Conservation (phyloP, 2,329 filamentous ascomycete species). For the Fusarium proliferatum region DNA sequence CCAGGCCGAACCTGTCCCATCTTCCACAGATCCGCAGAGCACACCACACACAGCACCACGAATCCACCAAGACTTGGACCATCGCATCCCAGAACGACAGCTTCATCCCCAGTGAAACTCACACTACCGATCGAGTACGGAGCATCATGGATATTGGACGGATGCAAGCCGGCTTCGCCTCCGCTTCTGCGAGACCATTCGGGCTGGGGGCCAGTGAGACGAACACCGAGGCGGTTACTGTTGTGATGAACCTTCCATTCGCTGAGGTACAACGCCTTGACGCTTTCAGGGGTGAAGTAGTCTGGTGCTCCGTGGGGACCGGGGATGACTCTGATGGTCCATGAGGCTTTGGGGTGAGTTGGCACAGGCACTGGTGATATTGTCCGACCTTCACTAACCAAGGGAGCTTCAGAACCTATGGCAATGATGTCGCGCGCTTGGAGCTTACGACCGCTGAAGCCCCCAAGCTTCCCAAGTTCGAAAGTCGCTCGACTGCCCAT, state of each 20-base stretch:
- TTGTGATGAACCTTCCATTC: slow-evolving; percentile 56
- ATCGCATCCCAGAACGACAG: slow-evolving; percentile 53
- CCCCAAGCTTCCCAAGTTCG: slow-evolving; percentile 49
- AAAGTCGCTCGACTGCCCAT: slow-evolving; percentile 50
- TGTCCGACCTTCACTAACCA: accelerated
- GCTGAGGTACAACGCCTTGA: slow-evolving; percentile 47
- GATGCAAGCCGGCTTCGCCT: slow-evolving; percentile 54
- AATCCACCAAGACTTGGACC: slow-evolving; percentile 57
- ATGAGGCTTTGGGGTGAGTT: slow-evolving; percentile 40
- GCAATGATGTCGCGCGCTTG: slow-evolving; percentile 46
- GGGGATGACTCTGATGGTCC: slow-evolving; percentile 51
- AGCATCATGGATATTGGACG: slow-evolving; percentile 56
- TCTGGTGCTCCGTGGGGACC: slow-evolving; percentile 55
- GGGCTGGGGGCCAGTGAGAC: slow-evolving; percentile 52
- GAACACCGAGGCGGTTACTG: slow-evolving; percentile 54
- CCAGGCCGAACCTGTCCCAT: slow-evolving; percentile 55
- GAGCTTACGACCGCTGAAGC: slow-evolving; percentile 49
- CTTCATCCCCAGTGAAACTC: slow-evolving; percentile 57
- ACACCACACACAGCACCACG: slow-evolving; percentile 53
- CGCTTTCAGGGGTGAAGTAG: slow-evolving; percentile 50
- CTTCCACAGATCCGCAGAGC: slow-evolving; percentile 55
- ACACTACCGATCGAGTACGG: slow-evolving; percentile 55
- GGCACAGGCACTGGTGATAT: slow-evolving; percentile 37
- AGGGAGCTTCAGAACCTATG: slow-evolving; percentile 8
- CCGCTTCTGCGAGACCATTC: slow-evolving; percentile 53